Base-by-base conservation (phyloP, 805 yeast genomes). In the Saturnispora sekii region DNA sequence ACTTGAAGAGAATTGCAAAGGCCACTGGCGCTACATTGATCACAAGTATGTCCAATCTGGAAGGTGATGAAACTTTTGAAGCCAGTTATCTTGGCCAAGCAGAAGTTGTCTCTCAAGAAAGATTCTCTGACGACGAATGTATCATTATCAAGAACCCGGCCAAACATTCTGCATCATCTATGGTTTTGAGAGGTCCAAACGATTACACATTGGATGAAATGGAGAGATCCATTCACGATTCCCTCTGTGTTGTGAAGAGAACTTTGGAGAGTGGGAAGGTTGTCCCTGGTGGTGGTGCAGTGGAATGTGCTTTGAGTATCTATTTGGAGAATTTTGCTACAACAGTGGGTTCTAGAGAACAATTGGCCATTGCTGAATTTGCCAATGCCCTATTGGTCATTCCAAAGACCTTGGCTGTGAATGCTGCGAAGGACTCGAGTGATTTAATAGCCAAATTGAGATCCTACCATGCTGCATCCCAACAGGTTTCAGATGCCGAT, bases 231-330 rank as follows among this genome's bases (percentile, higher is more conserved):
- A 65, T 94, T 49, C 97, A 87, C 59, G 99, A 93, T 63, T 85
- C 97, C 2, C 72, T 93, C 52, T 80, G 87, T 38, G 98, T 93
- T 32, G 96, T 93, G 32, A 93, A 93, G 70, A 80, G 98, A 62
- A 88, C 97, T 10, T 74, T 94, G 53, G 98, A 93, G 66, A 79
- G 90, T 58, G 97, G 97, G 16, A 68, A 76, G 53, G 89, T 94
- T 47, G 98, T 93, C 5, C 97, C 98, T 36, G 99, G 99, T 50
- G 99, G 99, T 53, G 99, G 99, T 49, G 94, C 95, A n/a, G 98
- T 93, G 32, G 99, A 93, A 68, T 75, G 95, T 42, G 97, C 97
- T 2, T 74, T 93, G 60, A 89, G 88, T 68, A 88, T 93, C 43
- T 93, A 86, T 63, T 72, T 93, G 62, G 98, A 93, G 65, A 90